These are phyloP conservation scores for Onygenales sp. DNA, from an alignment of 2,329 filamentous ascomycete species.

Conservation along the genomic window DNA sequence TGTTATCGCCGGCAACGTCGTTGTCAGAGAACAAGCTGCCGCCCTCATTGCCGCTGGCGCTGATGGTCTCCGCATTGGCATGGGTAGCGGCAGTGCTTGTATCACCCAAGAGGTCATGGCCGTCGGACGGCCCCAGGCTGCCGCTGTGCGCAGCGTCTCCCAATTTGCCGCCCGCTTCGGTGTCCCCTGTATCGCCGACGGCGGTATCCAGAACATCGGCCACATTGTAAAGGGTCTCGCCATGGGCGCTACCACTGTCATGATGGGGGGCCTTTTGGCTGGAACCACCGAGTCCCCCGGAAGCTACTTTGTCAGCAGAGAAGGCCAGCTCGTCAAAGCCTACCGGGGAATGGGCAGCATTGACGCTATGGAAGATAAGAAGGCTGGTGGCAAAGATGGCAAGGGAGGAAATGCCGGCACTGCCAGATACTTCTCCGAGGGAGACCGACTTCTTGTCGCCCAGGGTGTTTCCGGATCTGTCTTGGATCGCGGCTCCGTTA, in stretches of 20 bases:
- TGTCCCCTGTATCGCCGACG: constrained; percentile 95
- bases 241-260: constrained; percentile 87
- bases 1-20: constrained; percentile 96
- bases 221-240: constrained; percentile 98
- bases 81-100: constrained; percentile 96
- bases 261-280: constrained; percentile 98
- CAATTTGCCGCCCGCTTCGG: constrained; percentile 86
- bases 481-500: constrained; percentile 59
- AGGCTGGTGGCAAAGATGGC: constrained; percentile 67
- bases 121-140: constrained; percentile 90
- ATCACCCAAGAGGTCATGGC: constrained; percentile 99
- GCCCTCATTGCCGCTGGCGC: constrained; percentile 84
- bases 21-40: constrained; percentile 93
- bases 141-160: constrained; percentile 82
- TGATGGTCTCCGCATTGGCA: constrained; percentile 94
- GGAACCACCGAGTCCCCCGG: constrained; percentile 97
- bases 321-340: constrained; percentile 97
- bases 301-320: constrained; percentile 89
- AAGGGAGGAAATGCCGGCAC: constrained; percentile 83
- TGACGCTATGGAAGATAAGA: constrained; percentile 99
- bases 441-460: constrained; percentile 85
- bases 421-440: constrained; percentile 96
- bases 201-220: constrained; percentile 95
- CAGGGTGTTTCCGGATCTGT: constrained; percentile 81
- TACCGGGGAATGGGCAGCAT: constrained; percentile 99